Conservation (phyloP, 768 basidiomycete genomes). For the Phanerochaete carnosa region DNA sequence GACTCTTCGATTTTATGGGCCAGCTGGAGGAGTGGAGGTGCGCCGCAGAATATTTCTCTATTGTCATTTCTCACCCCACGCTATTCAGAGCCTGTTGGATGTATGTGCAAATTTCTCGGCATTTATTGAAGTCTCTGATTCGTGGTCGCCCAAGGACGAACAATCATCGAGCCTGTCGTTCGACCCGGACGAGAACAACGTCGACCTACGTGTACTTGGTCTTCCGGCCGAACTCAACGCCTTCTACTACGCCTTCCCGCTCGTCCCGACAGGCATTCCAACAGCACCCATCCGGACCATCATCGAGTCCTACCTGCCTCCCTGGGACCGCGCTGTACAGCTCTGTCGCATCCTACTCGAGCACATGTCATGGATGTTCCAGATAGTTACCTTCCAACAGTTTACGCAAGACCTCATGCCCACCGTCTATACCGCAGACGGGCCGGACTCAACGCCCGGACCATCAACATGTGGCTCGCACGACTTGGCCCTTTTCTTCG, state of each 20-base stretch:
- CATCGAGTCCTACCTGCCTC: slow-evolving; percentile 32
- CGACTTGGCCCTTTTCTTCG: slow-evolving; percentile 23
- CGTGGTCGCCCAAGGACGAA: neutral
- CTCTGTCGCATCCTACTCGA: slow-evolving; percentile 66
- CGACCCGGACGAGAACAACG: slow-evolving; percentile 1
- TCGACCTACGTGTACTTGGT: slow-evolving; percentile 16
- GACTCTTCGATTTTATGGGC: slow-evolving; percentile 39
- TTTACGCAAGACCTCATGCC: slow-evolving; percentile 58
- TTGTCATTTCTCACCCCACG: neutral
- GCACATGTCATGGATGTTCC: slow-evolving; percentile 54
- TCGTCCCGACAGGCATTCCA: slow-evolving; percentile 20
- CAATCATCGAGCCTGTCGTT: neutral
- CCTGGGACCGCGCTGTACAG: slow-evolving; percentile 45
- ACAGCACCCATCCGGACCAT: slow-evolving; percentile 8
- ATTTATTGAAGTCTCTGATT: neutral
- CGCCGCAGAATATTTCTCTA: slow-evolving; percentile 9
- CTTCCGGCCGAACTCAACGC: slow-evolving; percentile 16
- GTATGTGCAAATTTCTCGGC: neutral
- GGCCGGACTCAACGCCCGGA: slow-evolving; percentile 1
- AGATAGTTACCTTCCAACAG: slow-evolving; percentile 57
- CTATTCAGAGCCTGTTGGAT: slow-evolving; percentile 10
- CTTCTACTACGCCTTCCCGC: slow-evolving; percentile 22
- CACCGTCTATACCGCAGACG: slow-evolving; percentile 40
- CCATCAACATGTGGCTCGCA: slow-evolving; percentile 16
- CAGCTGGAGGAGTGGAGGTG: slow-evolving; percentile 50